Percentiles rank a stretch among this genome's conserved stretches.
phyloP scores from a whole-genome alignment of 1,284 basidiomycete species.

The Ceratobasidium sp. region DNA sequence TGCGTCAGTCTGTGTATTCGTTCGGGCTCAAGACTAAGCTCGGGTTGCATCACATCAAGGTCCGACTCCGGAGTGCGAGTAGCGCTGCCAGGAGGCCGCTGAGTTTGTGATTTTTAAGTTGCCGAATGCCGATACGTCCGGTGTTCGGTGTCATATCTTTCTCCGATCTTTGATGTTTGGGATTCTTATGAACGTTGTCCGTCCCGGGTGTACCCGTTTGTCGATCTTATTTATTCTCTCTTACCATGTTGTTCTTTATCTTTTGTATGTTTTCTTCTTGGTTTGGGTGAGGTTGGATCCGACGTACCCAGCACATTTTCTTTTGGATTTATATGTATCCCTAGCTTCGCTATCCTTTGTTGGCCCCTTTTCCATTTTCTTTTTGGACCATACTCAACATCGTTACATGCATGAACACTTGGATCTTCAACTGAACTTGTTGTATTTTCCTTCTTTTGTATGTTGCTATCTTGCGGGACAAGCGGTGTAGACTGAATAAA shows the following conservation, averaged over 20 bases:
- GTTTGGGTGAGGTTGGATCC: background rate
- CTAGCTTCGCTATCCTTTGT: background rate
- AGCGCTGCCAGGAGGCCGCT: constrained; percentile 22
- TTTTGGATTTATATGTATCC: constrained; percentile 10
- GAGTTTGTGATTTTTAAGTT: constrained; percentile 12
- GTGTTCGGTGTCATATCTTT: background rate
- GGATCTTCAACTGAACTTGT: no score
- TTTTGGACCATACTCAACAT: no score
- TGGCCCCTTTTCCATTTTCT: no score
- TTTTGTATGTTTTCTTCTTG: no score
- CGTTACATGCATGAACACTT: no score
- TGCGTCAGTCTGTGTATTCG: constrained; percentile 41
- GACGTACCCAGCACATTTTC: background rate
- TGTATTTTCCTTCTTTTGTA: no score
- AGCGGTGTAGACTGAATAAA: no score
- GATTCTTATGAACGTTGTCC: background rate
- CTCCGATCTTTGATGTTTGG: background rate
- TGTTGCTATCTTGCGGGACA: no score
- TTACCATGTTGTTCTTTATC: background rate
- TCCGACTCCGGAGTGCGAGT: constrained; percentile 21
- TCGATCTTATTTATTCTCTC: constrained; percentile 7
- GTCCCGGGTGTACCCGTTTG: background rate
- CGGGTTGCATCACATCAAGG: constrained; percentile 35
- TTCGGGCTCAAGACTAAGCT: constrained; percentile 30
- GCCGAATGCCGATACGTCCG: no score